phyloP scores from a whole-genome alignment of 352 stramenopile species.

The Phytophthora ohioensis region DNA sequence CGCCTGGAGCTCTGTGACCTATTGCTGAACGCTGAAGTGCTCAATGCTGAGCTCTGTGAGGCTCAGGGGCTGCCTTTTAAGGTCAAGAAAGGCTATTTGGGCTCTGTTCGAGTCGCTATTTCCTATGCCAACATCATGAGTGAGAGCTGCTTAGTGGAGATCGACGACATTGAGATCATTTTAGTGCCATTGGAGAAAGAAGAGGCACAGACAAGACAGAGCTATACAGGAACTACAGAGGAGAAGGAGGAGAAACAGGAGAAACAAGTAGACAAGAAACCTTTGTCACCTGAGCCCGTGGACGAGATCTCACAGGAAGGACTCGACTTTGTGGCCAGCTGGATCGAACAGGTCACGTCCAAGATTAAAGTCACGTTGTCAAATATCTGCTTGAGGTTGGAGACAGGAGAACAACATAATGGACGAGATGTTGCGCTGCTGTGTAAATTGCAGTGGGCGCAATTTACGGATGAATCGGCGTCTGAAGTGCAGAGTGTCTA shows the following conservation, averaged over 20 bases:
- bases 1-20: constrained; percentile 86
- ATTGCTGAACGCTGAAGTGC: constrained; percentile 76
- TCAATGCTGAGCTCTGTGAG: constrained; percentile 84
- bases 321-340: constrained; percentile 90
- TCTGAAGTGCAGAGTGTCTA: constrained; percentile 81
- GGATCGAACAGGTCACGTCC: constrained; percentile 91
- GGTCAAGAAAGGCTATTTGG: constrained; percentile 88
- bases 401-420: constrained; percentile 70
- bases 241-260: constrained; percentile 14
- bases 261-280: constrained; percentile 21
- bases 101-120: constrained; percentile 84
- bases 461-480: constrained; percentile 88
- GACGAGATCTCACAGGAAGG: constrained; percentile 90
- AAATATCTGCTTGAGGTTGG: constrained; percentile 84
- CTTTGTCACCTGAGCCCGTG: constrained; percentile 44
- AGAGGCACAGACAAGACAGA: constrained; percentile 22
- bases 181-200: constrained; percentile 62
- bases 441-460: constrained; percentile 79
- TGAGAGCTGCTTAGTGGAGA: constrained; percentile 88
- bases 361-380: constrained; percentile 92
- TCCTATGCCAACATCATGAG: constrained; percentile 91
- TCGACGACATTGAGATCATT: constrained; percentile 91
- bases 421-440: constrained; percentile 75
- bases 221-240: constrained; percentile 5
- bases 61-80: constrained; percentile 77